A percentile compares a stretch with the other conserved stretches of the same genome.
phyloP scores from a whole-genome alignment of 768 basidiomycete genomes.

The Kwoniella sp. region DNA sequence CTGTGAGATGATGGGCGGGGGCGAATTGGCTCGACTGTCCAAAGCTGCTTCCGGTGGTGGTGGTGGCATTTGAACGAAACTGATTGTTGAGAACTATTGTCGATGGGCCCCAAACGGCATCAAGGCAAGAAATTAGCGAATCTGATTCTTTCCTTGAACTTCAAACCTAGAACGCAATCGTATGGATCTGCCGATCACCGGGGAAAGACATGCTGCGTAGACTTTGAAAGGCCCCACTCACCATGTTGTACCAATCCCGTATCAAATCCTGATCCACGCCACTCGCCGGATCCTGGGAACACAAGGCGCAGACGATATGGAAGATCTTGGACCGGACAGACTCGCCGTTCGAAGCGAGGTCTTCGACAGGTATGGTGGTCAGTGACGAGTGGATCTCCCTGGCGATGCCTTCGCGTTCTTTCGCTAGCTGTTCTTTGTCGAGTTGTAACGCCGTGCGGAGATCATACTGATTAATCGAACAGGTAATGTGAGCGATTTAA shows the following conservation, averaged over 20 bases:
- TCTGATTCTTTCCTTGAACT: no score
- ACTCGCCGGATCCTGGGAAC: conserved; percentile 24
- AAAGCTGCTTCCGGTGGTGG: conserved; percentile 37
- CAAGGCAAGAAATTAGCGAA: not conserved
- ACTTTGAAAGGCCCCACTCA: no score
- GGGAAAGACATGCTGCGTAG: no score
- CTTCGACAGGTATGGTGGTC: conserved; percentile 49
- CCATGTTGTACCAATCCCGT: conserved; percentile 51
- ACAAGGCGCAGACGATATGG: conserved; percentile 49
- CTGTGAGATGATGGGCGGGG: not conserved
- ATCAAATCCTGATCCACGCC: conserved; percentile 41
- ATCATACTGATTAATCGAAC: conserved; percentile 34
- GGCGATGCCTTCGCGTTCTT: conserved; percentile 46
- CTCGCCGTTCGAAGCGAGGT: conserved; percentile 50
- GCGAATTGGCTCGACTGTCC: conserved; percentile 32
- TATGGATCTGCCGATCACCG: not conserved
- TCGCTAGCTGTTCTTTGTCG: conserved; percentile 41
- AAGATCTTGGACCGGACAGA: conserved; percentile 49
- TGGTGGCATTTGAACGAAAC: conserved; percentile 51
- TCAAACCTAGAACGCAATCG: no score
- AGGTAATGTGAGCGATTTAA: no score
- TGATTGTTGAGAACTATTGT: conserved; percentile 47
- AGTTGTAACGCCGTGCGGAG: conserved; percentile 41
- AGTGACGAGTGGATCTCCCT: conserved; percentile 46
- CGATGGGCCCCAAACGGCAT: no score